A percentile compares a stretch with the other conserved stretches of the same genome.
These are phyloP conservation scores for Phytopythium cucurbitacearum DNA, from an alignment of 352 stramenopile genomes.

Conservation along the genomic window DNA sequence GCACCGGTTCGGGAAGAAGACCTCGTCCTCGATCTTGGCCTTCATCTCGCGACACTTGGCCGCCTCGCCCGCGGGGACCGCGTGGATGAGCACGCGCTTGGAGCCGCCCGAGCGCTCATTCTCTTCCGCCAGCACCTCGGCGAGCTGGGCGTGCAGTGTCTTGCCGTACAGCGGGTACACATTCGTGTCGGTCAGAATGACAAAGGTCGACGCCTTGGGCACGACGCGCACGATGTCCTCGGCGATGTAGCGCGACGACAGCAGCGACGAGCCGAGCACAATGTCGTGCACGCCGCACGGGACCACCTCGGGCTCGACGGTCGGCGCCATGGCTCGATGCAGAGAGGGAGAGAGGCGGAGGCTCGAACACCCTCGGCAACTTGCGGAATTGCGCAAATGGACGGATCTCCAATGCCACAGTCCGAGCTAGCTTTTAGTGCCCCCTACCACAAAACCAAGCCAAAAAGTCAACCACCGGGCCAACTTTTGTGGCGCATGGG, in stretches of 20 bases:
- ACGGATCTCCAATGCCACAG: too few relatives aligned
- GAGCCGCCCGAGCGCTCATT: slow-evolving; percentile 7
- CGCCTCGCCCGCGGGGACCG: slow-evolving; percentile 59
- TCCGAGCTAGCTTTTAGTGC: background rate
- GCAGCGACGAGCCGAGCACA: slow-evolving; percentile 61
- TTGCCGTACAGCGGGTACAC: slow-evolving; percentile 69
- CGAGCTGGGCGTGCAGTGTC: slow-evolving; percentile 48
- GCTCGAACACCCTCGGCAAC: background rate
- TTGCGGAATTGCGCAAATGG: too few relatives aligned
- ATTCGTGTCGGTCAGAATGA: slow-evolving; percentile 81
- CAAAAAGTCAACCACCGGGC: too few relatives aligned
- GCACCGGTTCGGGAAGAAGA: slow-evolving; percentile 78
- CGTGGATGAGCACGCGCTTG: slow-evolving; percentile 61
- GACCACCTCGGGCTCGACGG: slow-evolving; percentile 31
- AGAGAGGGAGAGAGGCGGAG: slow-evolving; percentile 1
- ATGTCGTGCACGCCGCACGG: slow-evolving; percentile 82
- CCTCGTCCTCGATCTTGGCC: slow-evolving; percentile 71
- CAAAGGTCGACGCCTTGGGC: slow-evolving; percentile 61
- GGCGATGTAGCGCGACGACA: slow-evolving; percentile 59
- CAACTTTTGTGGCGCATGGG: too few relatives aligned
- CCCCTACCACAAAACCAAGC: background rate
- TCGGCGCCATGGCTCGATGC: background rate
- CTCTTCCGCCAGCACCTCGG: slow-evolving; percentile 21
- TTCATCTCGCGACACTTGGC: slow-evolving; percentile 82
- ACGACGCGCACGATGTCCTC: slow-evolving; percentile 56